phyloP scores from a whole-genome alignment of 352 stramenopile genomes.

The Phytophthora gonapodyides region DNA sequence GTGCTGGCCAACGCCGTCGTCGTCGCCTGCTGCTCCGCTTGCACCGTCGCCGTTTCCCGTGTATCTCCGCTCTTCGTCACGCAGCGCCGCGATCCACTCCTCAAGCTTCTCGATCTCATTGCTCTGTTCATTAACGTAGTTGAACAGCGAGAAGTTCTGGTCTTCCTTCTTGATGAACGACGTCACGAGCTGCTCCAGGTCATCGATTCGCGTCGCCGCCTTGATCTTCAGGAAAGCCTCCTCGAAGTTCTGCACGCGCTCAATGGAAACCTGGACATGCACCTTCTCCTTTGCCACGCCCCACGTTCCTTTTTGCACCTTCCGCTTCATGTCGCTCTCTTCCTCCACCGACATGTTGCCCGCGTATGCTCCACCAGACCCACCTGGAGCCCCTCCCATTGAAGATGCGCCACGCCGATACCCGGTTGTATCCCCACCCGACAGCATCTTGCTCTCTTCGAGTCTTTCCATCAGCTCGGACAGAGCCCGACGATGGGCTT shows the following conservation, averaged over 20 bases:
- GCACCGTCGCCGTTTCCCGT: slow-evolving; percentile 74
- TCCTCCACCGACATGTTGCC: slow-evolving; percentile 64
- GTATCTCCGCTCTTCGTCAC: slow-evolving; percentile 88
- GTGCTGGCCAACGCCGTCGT: slow-evolving; percentile 88
- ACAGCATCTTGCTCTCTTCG: slow-evolving; percentile 56
- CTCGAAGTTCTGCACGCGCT: slow-evolving; percentile 95
- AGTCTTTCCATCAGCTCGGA: slow-evolving; percentile 63
- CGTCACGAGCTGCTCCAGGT: slow-evolving; percentile 92
- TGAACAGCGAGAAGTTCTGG: slow-evolving; percentile 97
- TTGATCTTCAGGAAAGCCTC: slow-evolving; percentile 96
- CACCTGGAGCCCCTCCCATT: slow-evolving; percentile 16
- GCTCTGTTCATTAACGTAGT: slow-evolving; percentile 95
- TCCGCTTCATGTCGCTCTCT: slow-evolving; percentile 72
- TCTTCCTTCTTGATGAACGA: slow-evolving; percentile 97
- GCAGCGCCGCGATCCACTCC: slow-evolving; percentile 71
- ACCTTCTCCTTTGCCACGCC: slow-evolving; percentile 87
- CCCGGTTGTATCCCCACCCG: slow-evolving; percentile 36
- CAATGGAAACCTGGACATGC: slow-evolving; percentile 87
- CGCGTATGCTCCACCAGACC: slow-evolving; percentile 15
- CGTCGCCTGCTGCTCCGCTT: slow-evolving; percentile 39
- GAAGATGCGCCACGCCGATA: slow-evolving; percentile 39
- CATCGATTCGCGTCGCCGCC: slow-evolving; percentile 89
- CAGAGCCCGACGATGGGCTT: slow-evolving; percentile 63
- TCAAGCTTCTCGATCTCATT: slow-evolving; percentile 94
- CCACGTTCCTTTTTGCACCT: slow-evolving; percentile 79